Evolutionary conservation across 140 eudicot species (phyloP).

Genomic region (Bidens hawaiensis): DNA sequence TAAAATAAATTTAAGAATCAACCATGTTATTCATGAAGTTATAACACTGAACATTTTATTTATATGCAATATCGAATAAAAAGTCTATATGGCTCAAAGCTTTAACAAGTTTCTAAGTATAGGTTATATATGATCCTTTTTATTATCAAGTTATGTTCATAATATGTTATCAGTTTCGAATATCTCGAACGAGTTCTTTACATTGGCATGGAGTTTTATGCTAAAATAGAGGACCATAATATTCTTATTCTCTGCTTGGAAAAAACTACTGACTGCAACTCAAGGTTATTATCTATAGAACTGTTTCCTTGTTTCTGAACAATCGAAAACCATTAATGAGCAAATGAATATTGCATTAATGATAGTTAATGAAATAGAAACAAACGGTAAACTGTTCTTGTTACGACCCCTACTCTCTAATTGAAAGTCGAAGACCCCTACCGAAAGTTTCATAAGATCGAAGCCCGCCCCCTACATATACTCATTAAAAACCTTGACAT

Average conservation of each 20-base stretch:
- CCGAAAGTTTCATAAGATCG: neutral
- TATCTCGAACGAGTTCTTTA: neutral
- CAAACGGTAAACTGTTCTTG: neutral
- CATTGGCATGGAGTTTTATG: neutral
- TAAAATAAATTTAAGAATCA: neutral
- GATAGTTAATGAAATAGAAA: neutral
- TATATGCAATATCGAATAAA: neutral
- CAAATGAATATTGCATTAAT: slow-evolving; percentile 8
- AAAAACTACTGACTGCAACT: neutral
- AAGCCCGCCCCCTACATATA: neutral
- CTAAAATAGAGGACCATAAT: no score
- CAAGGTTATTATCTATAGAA: no score
- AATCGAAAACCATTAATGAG: neutral
- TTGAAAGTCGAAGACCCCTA: no score
- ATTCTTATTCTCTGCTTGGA: no score
- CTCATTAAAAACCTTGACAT: neutral
- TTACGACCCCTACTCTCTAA: slow-evolving; percentile 11
- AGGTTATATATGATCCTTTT: no score
- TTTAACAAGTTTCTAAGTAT: no score
- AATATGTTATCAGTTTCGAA: neutral
- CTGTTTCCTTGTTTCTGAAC: no score
- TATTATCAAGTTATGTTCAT: no score
- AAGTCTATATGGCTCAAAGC: neutral
- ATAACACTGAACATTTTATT: neutral
- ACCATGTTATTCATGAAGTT: neutral